phyloP scores from a whole-genome alignment of 208 protist genomes.

The Acanthamoeba triangularis region DNA sequence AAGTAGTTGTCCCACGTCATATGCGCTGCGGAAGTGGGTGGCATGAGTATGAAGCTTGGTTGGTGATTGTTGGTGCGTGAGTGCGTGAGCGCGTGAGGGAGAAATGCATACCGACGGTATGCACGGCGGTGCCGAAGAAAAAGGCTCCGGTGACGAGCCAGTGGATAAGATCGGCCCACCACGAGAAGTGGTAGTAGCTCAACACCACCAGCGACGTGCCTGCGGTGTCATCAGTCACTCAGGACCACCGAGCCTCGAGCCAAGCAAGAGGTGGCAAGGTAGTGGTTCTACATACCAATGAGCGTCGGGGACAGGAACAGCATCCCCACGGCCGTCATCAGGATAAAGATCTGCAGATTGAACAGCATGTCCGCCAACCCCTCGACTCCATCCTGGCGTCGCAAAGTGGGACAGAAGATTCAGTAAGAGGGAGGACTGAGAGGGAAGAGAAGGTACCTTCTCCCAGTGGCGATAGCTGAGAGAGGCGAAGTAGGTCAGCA shows the following conservation, averaged over 20 bases:
- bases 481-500: not conserved
- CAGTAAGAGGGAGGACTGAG: not conserved
- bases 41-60: not conserved
- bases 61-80: not conserved
- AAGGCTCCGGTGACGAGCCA: not conserved
- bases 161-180: not conserved
- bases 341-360: slow-evolving; percentile 17
- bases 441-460: not conserved
- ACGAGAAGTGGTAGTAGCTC: slow-evolving; percentile 41
- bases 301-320: not conserved
- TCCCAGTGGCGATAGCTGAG: not conserved
- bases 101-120: not conserved
- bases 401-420: not conserved
- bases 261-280: not conserved
- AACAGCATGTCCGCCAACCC: not conserved
- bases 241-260: too few relatives aligned
- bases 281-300: not conserved
- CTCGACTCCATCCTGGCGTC: not conserved
- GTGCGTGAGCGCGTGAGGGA: not conserved
- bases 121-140: slow-evolving; percentile 12
- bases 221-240: not conserved
- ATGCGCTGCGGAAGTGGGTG: not conserved
- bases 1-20: not conserved
- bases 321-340: not conserved
- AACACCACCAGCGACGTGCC: slow-evolving; percentile 28